Conservation (phyloP, 768 basidiomycete genomes). For the Rhizopogon vinicolor region DNA sequence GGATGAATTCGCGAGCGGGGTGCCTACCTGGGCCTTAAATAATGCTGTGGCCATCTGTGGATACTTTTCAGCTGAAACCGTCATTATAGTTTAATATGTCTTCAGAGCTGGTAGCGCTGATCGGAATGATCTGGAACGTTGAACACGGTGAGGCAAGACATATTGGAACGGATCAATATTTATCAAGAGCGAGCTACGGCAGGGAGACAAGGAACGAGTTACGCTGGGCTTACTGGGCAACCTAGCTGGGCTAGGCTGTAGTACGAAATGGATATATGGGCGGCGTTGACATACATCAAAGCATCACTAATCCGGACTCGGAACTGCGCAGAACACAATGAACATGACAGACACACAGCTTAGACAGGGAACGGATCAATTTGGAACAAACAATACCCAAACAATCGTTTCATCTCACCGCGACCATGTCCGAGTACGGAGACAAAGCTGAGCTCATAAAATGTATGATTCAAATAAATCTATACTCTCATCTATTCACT, state of each 20-base stretch:
- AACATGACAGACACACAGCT: too few species aligned
- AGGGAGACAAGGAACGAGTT: not conserved
- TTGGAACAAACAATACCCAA: not conserved
- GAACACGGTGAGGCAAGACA: not conserved
- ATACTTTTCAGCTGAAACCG: not conserved
- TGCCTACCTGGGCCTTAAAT: not conserved
- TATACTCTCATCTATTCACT: not conserved
- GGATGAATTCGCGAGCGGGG: not conserved
- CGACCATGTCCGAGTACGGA: constrained; percentile 24
- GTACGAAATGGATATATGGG: too few species aligned
- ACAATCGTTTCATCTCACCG: constrained; percentile 1
- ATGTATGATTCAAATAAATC: constrained; percentile 16
- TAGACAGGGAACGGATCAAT: not conserved
- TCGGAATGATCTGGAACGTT: not conserved
- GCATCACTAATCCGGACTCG: too few species aligned
- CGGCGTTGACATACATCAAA: too few species aligned
- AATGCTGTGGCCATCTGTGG: too few species aligned
- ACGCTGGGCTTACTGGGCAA: too few species aligned
- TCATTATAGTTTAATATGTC: not conserved
- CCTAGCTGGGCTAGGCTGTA: too few species aligned
- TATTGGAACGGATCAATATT: not conserved
- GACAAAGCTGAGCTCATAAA: constrained; percentile 28
- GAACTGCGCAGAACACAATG: too few species aligned
- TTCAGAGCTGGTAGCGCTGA: not conserved
- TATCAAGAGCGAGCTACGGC: not conserved